Base-by-base conservation (phyloP, 371 early-diverging fungal species). In the Coemansia sp. region DNA sequence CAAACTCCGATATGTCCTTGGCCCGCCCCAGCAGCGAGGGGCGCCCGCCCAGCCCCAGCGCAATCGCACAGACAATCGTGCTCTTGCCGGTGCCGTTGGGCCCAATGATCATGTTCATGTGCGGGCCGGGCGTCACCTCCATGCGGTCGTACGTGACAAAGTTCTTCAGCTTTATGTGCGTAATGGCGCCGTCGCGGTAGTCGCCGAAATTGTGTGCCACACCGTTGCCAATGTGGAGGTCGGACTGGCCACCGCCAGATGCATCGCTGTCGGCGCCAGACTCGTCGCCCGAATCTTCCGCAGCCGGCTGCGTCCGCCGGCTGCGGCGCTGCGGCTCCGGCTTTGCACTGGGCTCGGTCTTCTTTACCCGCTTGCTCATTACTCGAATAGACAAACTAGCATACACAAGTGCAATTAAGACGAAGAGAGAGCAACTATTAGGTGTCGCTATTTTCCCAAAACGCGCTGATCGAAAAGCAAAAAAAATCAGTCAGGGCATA, bases 31-130 rank as follows among this genome's bases (percentile, higher is more conserved):
- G 81, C 2, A 92, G 88, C 39, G 88, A 83, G 10, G 97, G 88
- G 43, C 86, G 81, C 7, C 98, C 97, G 33, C 94, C 98, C 11
- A 99, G 87, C 0, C 97, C 97, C 36, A 99, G 84, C 4, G 94
- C 97, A 39, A 99, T 90, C 0, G 99, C 99, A 77, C 95, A 95
- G 0, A 99, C 98, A 39, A 99, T 89, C 0, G 97, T 94, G 52
- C 93, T 93, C 80, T 99, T 99, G 55, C 99, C 99, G 0, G 99
- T 97, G 20, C 99, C 99, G 72, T 95, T 97, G 3, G 96, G 95
- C 4, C 94, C 97, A 47, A 97, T 91, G 43, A 98, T 92, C 97
- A 98, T 96, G 78, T 98, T 98, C 76, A 98, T 81, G 64, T 93
- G 84, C 0, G 97, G 95, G 0, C 97, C 97, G 2, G 97, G 97